These are phyloP conservation scores for Kurtzmaniella quercitrusa DNA, from an alignment of 1,139 yeast species.

Conservation along the genomic window DNA sequence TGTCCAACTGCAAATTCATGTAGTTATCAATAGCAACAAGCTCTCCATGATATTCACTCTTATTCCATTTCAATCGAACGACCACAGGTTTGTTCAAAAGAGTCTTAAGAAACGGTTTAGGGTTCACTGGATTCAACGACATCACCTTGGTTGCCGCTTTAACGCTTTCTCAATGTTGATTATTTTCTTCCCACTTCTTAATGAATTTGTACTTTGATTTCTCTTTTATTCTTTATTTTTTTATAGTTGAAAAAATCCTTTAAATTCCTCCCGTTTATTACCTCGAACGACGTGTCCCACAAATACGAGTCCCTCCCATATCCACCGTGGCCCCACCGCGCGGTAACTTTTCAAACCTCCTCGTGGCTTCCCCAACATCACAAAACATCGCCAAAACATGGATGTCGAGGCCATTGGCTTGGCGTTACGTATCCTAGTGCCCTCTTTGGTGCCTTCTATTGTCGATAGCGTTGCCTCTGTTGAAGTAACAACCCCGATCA, in stretches of 20 bases:
- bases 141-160: too few relatives aligned
- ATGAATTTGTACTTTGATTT: too few relatives aligned
- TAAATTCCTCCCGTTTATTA: neutral
- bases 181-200: too few relatives aligned
- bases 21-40: constrained; percentile 83
- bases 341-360: too few relatives aligned
- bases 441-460: constrained; percentile 30
- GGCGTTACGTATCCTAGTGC: constrained; percentile 27
- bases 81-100: constrained; percentile 65
- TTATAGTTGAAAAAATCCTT: too few relatives aligned
- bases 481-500: constrained; percentile 76
- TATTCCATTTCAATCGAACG: constrained; percentile 92
- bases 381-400: neutral
- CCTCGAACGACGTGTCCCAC: too few relatives aligned
- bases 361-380: neutral
- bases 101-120: constrained; percentile 83
- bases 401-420: constrained; percentile 21
- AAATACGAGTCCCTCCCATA: neutral
- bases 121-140: constrained; percentile 75
- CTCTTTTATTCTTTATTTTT: neutral
- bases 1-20: constrained; percentile 80
- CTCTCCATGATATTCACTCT: constrained; percentile 84
- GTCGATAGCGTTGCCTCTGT: constrained; percentile 38
- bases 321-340: neutral
- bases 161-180: neutral